phyloP scores from a whole-genome alignment of 495 filamentous ascomycete genomes.

The Daldinia grandis region DNA sequence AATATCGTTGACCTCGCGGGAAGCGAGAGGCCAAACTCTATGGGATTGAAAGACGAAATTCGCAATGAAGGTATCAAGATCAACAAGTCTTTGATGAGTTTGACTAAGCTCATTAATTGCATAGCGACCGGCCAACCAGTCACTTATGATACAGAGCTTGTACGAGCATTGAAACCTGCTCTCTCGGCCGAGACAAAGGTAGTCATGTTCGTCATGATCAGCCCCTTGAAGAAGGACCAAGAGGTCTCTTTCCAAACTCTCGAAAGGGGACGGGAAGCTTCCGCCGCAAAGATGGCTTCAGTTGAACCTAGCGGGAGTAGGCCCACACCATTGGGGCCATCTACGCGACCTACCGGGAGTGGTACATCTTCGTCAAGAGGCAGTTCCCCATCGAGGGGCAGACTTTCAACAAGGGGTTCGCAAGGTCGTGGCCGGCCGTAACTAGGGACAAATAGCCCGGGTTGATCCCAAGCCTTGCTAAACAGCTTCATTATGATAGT shows the following conservation, averaged over 20 bases:
- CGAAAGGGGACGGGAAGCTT: constrained; percentile 30
- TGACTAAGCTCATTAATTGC: constrained; percentile 93
- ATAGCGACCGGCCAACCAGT: constrained; percentile 83
- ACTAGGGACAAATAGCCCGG: not conserved
- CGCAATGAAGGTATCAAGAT: constrained; percentile 94
- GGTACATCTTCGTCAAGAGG: not conserved
- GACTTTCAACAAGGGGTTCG: too few species aligned
- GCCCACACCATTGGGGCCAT: too few species aligned
- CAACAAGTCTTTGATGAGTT: constrained; percentile 85
- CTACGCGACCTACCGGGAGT: too few species aligned
- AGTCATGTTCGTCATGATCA: constrained; percentile 98
- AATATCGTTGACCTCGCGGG: constrained; percentile 93
- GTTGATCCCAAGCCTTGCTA: not conserved
- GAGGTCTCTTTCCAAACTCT: constrained; percentile 39
- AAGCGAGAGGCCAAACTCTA: constrained; percentile 86
- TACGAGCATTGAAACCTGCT: constrained; percentile 89
- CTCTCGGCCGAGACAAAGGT: constrained; percentile 94
- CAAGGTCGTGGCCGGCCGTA: not conserved
- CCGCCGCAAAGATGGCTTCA: constrained; percentile 22
- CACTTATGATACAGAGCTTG: constrained; percentile 93
- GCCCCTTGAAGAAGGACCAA: constrained; percentile 83
- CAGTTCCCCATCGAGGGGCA: not conserved
- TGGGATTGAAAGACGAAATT: constrained; percentile 69
- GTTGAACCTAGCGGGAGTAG: not conserved
- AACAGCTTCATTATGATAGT: not conserved